Conservation (phyloP, 345 rosid genomes). For the Stellera chamaejasme region DNA sequence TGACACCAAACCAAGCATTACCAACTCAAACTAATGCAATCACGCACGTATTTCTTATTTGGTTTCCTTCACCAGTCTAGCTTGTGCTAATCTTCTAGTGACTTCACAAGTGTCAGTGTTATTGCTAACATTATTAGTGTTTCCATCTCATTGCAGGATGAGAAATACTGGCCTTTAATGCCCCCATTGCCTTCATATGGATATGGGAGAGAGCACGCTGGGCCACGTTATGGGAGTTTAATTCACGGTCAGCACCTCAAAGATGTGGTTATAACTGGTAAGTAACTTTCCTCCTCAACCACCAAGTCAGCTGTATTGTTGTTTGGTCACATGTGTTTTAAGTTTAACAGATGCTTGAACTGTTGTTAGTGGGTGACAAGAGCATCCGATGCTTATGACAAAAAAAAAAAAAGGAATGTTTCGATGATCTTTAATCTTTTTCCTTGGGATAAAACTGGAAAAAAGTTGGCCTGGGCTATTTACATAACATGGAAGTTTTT, state of each 20-base stretch:
- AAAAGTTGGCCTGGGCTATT: too few relatives aligned
- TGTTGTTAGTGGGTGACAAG: neutral
- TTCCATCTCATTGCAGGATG: conserved; percentile 24
- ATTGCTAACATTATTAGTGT: neutral
- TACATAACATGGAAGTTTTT: too few relatives aligned
- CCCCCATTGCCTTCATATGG: conserved; percentile 63
- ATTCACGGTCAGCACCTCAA: conserved; percentile 56
- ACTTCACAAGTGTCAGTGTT: neutral
- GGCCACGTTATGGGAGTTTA: conserved; percentile 58
- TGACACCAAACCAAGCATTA: too few relatives aligned
- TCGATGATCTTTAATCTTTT: too few relatives aligned
- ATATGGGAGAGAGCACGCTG: conserved; percentile 49
- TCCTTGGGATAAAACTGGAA: too few relatives aligned
- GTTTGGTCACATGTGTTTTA: neutral
- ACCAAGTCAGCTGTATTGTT: neutral
- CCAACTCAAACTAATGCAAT: neutral
- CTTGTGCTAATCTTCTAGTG: too few relatives aligned
- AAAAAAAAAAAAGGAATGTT: too few relatives aligned
- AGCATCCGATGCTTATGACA: neutral
- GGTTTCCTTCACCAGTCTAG: neutral
- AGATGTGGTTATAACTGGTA: conserved; percentile 53
- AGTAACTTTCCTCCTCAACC: neutral
- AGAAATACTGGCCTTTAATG: conserved; percentile 46
- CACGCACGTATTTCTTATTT: neutral
- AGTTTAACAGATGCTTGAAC: too few relatives aligned